These are phyloP conservation scores for Cercophora sp. DNA, from an alignment of 495 filamentous ascomycete species.

Conservation along the genomic window DNA sequence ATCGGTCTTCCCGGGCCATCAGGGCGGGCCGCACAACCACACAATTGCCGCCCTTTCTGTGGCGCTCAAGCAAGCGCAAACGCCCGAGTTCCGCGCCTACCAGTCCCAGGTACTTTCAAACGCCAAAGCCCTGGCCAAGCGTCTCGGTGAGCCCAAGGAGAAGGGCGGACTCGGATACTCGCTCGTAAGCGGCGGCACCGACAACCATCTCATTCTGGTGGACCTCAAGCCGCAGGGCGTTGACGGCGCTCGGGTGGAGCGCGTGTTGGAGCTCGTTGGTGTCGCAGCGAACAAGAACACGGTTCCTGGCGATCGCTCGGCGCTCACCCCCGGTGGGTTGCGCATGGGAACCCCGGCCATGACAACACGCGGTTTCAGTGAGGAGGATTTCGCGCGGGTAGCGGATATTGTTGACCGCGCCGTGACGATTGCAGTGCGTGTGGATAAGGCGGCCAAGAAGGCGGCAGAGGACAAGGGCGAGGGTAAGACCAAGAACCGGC, in stretches of 20 bases:
- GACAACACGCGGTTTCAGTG: constrained; percentile 88
- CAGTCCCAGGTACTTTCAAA: constrained; percentile 85
- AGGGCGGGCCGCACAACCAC: constrained; percentile 97
- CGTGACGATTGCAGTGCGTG: constrained; percentile 73
- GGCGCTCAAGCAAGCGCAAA: constrained; percentile 88
- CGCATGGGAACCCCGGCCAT: constrained; percentile 94
- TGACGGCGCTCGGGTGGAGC: constrained; percentile 91
- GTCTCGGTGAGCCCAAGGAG: constrained; percentile 66
- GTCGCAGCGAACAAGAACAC: constrained; percentile 99
- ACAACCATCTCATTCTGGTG: constrained; percentile 94
- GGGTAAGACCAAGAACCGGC: constrained; percentile 66
- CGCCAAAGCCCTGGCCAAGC: constrained; percentile 75
- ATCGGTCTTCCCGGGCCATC: constrained; percentile 98
- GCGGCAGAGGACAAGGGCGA: constrained; percentile 70
- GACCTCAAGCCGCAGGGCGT: constrained; percentile 88
- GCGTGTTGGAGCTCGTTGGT: constrained; percentile 87
- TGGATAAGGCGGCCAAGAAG: constrained; percentile 77
- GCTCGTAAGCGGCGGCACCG: constrained; percentile 88
- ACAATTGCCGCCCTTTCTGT: constrained; percentile 95
- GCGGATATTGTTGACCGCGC: constrained; percentile 92
- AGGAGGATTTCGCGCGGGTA: constrained; percentile 83
- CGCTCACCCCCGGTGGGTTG: constrained; percentile 85
- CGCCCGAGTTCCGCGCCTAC: constrained; percentile 81
- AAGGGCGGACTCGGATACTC: constrained; percentile 80
- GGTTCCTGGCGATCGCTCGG: constrained; percentile 90